Base-by-base conservation (phyloP, 2,329 filamentous ascomycete species). In the Escovopsis sp. region DNA sequence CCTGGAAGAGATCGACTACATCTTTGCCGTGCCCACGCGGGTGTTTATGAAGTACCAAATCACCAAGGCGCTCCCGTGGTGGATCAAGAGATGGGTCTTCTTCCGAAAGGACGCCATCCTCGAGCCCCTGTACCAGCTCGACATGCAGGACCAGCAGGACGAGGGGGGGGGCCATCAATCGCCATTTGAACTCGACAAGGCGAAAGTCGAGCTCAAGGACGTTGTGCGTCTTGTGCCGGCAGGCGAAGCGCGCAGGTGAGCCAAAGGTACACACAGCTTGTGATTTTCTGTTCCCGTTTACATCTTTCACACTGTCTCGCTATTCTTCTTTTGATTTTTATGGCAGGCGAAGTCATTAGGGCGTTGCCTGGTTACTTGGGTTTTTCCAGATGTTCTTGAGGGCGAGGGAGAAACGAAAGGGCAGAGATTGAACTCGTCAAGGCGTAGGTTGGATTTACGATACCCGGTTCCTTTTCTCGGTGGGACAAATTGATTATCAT, bases 21-120 rank as follows among this genome's bases (percentile, higher is more conserved):
- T 76, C 40, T 75, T 74, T 51, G 73, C 71, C 5, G 74, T 81
- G 4, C 74, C 74, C 2, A 77, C 72, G 7, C 58, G 67, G 16
- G 67, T 63, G 39, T 76, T 75, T 50, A 67, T 71, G 53, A 61
- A 57, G 43, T 80, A 80, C 47, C 74, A 81, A 52, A 47, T 71
- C 10, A 67, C 60, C 46, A 68, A 71, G 47, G 68, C 65, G 1
- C 53, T 79, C 20, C 78, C 77, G 0, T 81, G 68, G 61, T 81
- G 72, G 70, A 55, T 75, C 50, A 74, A 68, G 52, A 65, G 71
- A 14, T 77, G 70, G 53, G 55, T 81, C 20, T 53, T 80, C 35
- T 63, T 68, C 34, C 62, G 64, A 45, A 70, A 68, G 49, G 48
- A 57, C 13, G 65, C 54, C 4, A 51, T 51, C 16, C 52, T 68